These are phyloP conservation scores for Trichoderma koningii DNA, from an alignment of 2,329 filamentous ascomycete species.

Conservation along the genomic window DNA sequence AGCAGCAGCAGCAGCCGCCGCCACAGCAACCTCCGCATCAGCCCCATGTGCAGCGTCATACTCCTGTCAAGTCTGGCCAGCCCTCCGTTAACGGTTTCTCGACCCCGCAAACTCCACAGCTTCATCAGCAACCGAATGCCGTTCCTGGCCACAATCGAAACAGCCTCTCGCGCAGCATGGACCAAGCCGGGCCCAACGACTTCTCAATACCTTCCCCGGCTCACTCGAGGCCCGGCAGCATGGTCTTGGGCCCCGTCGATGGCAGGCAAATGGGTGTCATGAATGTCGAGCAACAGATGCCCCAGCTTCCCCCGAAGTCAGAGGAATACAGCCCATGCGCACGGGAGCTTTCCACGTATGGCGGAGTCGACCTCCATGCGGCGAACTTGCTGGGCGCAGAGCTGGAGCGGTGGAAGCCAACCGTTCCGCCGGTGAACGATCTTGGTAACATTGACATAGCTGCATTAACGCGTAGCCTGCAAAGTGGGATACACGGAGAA, in stretches of 20 bases:
- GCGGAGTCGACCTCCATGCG: slow-evolving; percentile 70
- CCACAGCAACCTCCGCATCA: slow-evolving; percentile 6
- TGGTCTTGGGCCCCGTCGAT: slow-evolving; percentile 45
- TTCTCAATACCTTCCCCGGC: slow-evolving; percentile 53
- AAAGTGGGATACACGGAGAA: slow-evolving; percentile 86
- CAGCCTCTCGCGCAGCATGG: slow-evolving; percentile 49
- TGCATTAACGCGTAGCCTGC: slow-evolving; percentile 83
- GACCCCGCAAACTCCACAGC: slow-evolving; percentile 38
- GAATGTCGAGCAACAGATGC: slow-evolving; percentile 38
- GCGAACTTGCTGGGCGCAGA: slow-evolving; percentile 66
- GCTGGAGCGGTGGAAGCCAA: slow-evolving; percentile 69
- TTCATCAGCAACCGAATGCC: slow-evolving; percentile 26
- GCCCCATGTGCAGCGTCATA: slow-evolving; percentile 38
- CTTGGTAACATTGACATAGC: slow-evolving; percentile 88
- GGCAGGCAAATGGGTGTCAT: slow-evolving; percentile 34
- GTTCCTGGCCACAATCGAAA: slow-evolving; percentile 24
- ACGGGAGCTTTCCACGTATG: slow-evolving; percentile 61
- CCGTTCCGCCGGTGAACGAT: slow-evolving; percentile 72
- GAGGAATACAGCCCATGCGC: slow-evolving; percentile 59
- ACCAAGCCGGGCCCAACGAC: slow-evolving; percentile 42
- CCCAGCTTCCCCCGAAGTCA: slow-evolving; percentile 48
- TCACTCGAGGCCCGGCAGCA: slow-evolving; percentile 45
- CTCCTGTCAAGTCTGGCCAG: slow-evolving; percentile 47
- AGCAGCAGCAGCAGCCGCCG: slow-evolving; percentile 36
- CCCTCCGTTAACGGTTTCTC: slow-evolving; percentile 43